Percentiles rank a stretch among this genome's conserved stretches.
phyloP scores from a whole-genome alignment of 164 flowering plant species.

The Buxus sempervirens region DNA sequence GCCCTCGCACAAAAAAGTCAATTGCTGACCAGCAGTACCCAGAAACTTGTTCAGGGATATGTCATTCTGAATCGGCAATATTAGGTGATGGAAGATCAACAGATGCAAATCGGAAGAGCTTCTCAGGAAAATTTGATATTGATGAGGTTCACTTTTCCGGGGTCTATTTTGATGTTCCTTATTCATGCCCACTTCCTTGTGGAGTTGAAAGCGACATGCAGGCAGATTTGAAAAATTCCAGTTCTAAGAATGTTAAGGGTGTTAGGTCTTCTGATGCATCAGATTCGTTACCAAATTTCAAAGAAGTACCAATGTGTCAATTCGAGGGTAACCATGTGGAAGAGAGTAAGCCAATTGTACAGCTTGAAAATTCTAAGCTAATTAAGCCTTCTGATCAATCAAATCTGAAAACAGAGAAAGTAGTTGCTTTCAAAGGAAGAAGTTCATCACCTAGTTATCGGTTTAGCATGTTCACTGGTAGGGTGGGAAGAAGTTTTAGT shows the following conservation, averaged over 20 bases:
- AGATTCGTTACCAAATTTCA: constrained; percentile 9
- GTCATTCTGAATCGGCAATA: constrained; percentile 24
- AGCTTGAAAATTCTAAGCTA: constrained; percentile 9
- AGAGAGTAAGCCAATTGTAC: constrained; percentile 7
- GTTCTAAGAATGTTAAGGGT: constrained; percentile 5
- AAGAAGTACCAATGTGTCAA: constrained; percentile 1
- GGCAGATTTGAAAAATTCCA: constrained; percentile 11
- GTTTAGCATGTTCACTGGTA: constrained; percentile 41
- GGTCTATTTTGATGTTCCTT: constrained; percentile 35
- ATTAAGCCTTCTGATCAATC: constrained; percentile 14
- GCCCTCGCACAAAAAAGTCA: constrained; percentile 25
- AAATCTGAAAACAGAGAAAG: constrained; percentile 22
- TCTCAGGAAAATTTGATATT: constrained; percentile 33
- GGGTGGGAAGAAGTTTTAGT: constrained; percentile 64
- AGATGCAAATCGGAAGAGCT: constrained; percentile 24
- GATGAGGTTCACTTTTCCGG: constrained; percentile 18
- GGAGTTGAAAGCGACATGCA: constrained; percentile 16
- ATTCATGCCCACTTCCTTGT: constrained; percentile 54
- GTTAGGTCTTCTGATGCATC: constrained; percentile 19
- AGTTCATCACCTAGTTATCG: constrained; percentile 46
- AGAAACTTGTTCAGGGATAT: constrained; percentile 18
- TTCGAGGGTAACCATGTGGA: constrained; percentile 8
- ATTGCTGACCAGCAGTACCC: constrained; percentile 36
- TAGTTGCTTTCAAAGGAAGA: constrained; percentile 25
- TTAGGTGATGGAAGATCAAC: constrained; percentile 15